phyloP scores from a whole-genome alignment of 352 stramenopile species.

The Phytophthora colocasiae region DNA sequence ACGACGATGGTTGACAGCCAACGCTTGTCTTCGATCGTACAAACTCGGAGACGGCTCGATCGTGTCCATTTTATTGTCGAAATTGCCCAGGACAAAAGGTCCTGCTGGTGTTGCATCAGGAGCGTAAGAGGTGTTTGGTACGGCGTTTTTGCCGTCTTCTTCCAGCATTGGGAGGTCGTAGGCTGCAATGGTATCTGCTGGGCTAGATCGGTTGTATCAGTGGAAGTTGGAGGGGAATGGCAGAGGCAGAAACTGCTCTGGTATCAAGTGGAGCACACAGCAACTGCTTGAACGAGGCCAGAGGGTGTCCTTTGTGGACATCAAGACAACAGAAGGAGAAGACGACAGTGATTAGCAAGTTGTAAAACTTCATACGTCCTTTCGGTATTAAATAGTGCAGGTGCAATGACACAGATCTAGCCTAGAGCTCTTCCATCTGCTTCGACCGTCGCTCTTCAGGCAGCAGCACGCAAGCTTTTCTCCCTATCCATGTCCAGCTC shows the following conservation, averaged over 20 bases:
- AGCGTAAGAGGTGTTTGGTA: slow-evolving; percentile 16
- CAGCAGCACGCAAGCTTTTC: slow-evolving; percentile 2
- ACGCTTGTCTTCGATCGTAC: slow-evolving; percentile 20
- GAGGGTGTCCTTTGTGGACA: slow-evolving; percentile 8
- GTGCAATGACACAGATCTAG: no score
- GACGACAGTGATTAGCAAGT: slow-evolving; percentile 1
- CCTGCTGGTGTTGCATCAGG: not conserved
- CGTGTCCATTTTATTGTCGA: slow-evolving; percentile 45
- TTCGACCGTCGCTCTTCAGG: slow-evolving; percentile 3
- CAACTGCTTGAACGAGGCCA: slow-evolving; percentile 8
- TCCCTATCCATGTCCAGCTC: slow-evolving; percentile 11
- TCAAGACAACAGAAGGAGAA: slow-evolving; percentile 25
- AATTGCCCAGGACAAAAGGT: slow-evolving; percentile 5
- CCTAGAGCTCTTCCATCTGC: not conserved
- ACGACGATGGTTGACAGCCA: slow-evolving; percentile 39
- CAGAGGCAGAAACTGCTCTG: slow-evolving; percentile 10
- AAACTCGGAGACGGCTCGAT: slow-evolving; percentile 40
- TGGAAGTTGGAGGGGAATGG: not conserved
- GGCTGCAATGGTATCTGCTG: slow-evolving; percentile 24
- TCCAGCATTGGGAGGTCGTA: slow-evolving; percentile 24
- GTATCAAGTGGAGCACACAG: not conserved
- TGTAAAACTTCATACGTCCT: not conserved
- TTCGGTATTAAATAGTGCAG: not conserved
- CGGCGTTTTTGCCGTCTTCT: slow-evolving; percentile 8
- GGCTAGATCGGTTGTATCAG: slow-evolving; percentile 17